Evolutionary conservation across 2,329 filamentous ascomycete genomes (phyloP), one percentile per base, ranked within the genome.

Genomic region (Phialocephala sp.): DNA sequence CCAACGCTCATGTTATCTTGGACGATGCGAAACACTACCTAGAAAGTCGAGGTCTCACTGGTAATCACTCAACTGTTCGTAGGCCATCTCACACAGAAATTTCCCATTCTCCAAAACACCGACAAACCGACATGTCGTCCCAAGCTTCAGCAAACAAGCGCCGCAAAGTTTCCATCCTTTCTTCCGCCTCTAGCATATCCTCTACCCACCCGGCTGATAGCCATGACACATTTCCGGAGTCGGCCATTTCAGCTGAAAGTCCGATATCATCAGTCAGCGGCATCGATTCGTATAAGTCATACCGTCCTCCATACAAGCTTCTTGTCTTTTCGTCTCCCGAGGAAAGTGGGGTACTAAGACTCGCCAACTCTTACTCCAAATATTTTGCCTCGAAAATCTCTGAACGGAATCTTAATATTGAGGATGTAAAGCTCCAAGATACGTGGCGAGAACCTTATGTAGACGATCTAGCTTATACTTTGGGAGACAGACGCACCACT

Each of bases 1-100:
- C 73, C 12, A 76, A 76, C 68, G 76, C 76, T 1, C 79, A 81
- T 69, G 76, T 77, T 1, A 77, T 84, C 4, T 71, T 76, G 62
- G 76, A 79, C 8, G 64, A 66, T 47, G 59, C 63, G 2, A 47
- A 45, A 4, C 54, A 65, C 22, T 65, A 65, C 32, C 43, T 65
- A 4, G 18, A 32, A 2, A 27, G 41, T 9, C 41, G 63, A 50
- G 54, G 54, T 12, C 37, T 65, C 20, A 22, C 45, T 20, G 63
- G 63, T 18, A 59, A 65, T 4, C 63, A 65, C 41, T 52, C 20
- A 20, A 62, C 63, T n/a, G 20, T 62, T 14, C 3, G 27, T 6
- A 6, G 6, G 6, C 27, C 27, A 32, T 32, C 27, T 32, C 27
- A 32, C 6, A 6, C 3, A 32, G 27, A 32, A 32, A 3, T 32